Base-by-base conservation (phyloP, 306 rosid genomes). In the Pyrus bretschneideri region DNA sequence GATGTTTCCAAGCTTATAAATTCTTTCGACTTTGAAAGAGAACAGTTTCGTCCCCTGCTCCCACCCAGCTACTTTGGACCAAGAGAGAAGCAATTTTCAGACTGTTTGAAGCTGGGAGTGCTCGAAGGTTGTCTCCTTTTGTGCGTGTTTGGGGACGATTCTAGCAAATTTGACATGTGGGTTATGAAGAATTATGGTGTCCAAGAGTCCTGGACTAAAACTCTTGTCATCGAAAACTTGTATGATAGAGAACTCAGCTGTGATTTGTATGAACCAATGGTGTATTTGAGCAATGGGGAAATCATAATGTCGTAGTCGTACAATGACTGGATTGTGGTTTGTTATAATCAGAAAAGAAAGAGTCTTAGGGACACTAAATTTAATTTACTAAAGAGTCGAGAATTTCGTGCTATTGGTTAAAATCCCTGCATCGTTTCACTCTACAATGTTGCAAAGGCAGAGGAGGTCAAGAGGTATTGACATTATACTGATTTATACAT, bases 161-260 rank as follows among this genome's bases (percentile, higher is more conserved):
- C 11, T n/a, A 21, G 65, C 5, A 52, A 38, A 4, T 66, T 52
- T 76, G 54, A 31, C 54, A 66, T 76, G 61, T 66, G 67, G 72
- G 27, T 76, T 76, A 66, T 76, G 79, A 67, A 76, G 79, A 72
- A 76, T 21, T 76, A 76, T 35, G 72, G 72, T 33, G 63, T 66
- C 25, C 46, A 33, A 59, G 79, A 66, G 40, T 76, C 79, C 7
- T 76, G 73, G 79, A 76, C 72, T 31, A 76, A 55, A 52, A 38
- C 6, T 57, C 13, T 49, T 51, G 73, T 52, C 1, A 8, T 66
- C 19, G 55, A 76, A 15, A 51, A 30, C 13, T 21, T 76, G 11
- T 52, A n/a, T 66, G 66, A 65, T 4, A 35, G 67, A 72, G 67
- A 57, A 27, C 52, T 15, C 4, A n/a, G 51, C 64, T 27, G 29